These are phyloP conservation scores for Exidia glandulosa DNA, from an alignment of 768 basidiomycete species.

Conservation along the genomic window DNA sequence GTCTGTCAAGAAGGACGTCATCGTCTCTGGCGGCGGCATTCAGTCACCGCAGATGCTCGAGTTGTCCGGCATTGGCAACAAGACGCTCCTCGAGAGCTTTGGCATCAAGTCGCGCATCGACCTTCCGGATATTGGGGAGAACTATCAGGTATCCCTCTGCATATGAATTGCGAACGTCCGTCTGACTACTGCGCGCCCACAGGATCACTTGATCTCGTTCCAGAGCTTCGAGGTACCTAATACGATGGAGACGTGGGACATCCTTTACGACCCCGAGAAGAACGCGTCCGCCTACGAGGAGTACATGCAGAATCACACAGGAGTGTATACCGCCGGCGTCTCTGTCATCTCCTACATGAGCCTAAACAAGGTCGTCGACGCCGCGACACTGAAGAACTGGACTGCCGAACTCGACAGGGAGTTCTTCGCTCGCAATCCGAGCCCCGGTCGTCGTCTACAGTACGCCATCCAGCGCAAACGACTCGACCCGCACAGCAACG, in stretches of 20 bases:
- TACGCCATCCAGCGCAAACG: slow-evolving; percentile 3
- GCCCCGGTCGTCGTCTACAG: not conserved
- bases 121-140: slow-evolving; percentile 67
- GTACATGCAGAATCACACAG: not conserved
- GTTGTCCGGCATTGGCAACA: slow-evolving; percentile 58
- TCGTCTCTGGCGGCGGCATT: slow-evolving; percentile 34
- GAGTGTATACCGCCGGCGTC: not conserved
- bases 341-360: not conserved
- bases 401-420: not conserved
- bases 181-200: too few species aligned
- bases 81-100: slow-evolving; percentile 32
- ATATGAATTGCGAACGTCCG: too few species aligned
- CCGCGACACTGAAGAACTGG: not conserved
- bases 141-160: slow-evolving; percentile 29
- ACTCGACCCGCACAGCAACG: not conserved
- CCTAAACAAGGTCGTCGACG: not conserved
- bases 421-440: not conserved
- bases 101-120: slow-evolving; percentile 43
- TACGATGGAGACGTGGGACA: slow-evolving; percentile 7
- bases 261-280: not conserved
- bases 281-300: not conserved
- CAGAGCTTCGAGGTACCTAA: not conserved
- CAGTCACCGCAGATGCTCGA: slow-evolving; percentile 44
- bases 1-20: slow-evolving; percentile 37
- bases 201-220: not conserved